Percentiles rank a stretch among this genome's conserved stretches.
phyloP scores from a whole-genome alignment of 2,329 filamentous ascomycete genomes.

The Zymoseptoria passerinii region DNA sequence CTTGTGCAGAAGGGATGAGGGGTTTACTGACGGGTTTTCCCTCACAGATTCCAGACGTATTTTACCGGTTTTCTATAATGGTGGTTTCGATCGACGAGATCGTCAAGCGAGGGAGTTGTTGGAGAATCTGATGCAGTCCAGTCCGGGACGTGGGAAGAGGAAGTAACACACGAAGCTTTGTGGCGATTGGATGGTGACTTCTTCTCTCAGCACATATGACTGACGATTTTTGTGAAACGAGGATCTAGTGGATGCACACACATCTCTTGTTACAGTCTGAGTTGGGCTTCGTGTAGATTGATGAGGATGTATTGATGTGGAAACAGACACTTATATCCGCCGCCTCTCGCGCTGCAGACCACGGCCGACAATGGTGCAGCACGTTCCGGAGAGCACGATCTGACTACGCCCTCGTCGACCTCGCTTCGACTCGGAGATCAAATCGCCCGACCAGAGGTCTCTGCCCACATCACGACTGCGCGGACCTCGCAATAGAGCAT shows the following conservation, averaged over 20 bases:
- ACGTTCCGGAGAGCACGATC: no score
- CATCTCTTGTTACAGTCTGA: slow-evolving; percentile 3
- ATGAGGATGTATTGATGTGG: background rate
- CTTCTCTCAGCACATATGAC: background rate
- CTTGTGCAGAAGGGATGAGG: background rate
- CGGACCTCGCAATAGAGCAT: no score
- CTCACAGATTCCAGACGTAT: slow-evolving; percentile 44
- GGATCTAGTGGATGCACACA: background rate
- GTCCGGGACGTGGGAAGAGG: slow-evolving; percentile 22
- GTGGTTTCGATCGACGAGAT: slow-evolving; percentile 52
- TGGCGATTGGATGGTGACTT: background rate
- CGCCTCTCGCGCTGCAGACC: no score
- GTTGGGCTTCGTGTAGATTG: slow-evolving; percentile 5
- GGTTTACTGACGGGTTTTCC: slow-evolving; percentile 4
- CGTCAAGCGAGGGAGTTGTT: slow-evolving; percentile 42
- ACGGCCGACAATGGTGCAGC: no score
- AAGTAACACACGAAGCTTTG: slow-evolving; percentile 5
- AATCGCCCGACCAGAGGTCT: no score
- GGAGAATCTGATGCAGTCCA: slow-evolving; percentile 27
- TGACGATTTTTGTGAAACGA: slow-evolving; percentile 3
- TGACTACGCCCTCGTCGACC: no score
- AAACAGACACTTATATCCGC: background rate
- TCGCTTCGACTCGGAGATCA: no score
- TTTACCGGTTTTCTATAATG: slow-evolving; percentile 56
- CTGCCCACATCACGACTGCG: no score